These are phyloP conservation scores for Jatropha curcas DNA, from an alignment of 345 rosid genomes.

Conservation along the genomic window DNA sequence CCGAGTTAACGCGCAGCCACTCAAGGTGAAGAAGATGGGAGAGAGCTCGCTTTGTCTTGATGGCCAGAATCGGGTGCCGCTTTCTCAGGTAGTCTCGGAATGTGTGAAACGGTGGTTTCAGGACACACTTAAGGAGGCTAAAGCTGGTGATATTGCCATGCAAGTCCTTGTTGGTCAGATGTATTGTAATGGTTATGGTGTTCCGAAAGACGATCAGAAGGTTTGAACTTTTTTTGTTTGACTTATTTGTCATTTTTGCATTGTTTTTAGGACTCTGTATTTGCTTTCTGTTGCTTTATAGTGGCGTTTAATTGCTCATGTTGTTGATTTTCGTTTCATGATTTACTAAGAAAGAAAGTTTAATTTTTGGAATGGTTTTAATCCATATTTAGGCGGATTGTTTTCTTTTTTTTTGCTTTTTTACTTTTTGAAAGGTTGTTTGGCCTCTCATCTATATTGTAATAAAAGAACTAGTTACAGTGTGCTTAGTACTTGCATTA, in stretches of 20 bases:
- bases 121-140: slow-evolving; percentile 74
- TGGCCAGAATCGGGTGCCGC: slow-evolving; percentile 47
- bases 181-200: slow-evolving; percentile 77
- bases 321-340: not conserved
- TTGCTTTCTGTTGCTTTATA: not conserved
- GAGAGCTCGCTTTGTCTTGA: slow-evolving; percentile 15
- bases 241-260: not conserved
- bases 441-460: not conserved
- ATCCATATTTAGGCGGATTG: too few relatives aligned
- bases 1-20: slow-evolving; percentile 31
- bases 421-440: not conserved
- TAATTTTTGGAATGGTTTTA: not conserved
- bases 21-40: slow-evolving; percentile 41
- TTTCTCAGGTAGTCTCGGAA: slow-evolving; percentile 65
- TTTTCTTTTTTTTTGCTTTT: not conserved
- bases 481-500: not conserved
- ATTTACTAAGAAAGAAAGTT: not conserved
- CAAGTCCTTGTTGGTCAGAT: slow-evolving; percentile 85
- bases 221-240: slow-evolving; percentile 20
- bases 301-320: too few relatives aligned
- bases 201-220: slow-evolving; percentile 69
- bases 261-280: slow-evolving; percentile 5
- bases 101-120: slow-evolving; percentile 75
- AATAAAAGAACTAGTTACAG: not conserved
- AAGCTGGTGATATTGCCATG: slow-evolving; percentile 69